Base-by-base conservation (phyloP, 257 asterid species). In the Solanum appendiculatum region DNA sequence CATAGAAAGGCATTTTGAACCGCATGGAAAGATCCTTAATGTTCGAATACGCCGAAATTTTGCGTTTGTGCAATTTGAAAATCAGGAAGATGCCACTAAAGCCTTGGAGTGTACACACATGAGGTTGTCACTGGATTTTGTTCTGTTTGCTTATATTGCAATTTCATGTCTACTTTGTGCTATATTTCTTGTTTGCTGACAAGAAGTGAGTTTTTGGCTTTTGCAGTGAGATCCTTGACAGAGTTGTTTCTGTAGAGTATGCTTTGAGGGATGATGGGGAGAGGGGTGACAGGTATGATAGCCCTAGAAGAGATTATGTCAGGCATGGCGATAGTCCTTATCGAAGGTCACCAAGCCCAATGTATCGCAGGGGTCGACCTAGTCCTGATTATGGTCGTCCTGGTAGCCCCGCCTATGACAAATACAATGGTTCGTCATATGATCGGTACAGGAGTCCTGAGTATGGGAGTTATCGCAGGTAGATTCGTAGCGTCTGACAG, bases 191-290 rank as follows among this genome's bases (percentile, higher is more conserved):
- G 60, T 21, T 66, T 23, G 37, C 88, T 89, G 87, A 88, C 68
- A 12, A 51, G 66, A 80, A 27, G 27, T 44, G 64, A 34, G 18
- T 74, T 12, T 42, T 13, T 46, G 87, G 48, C 66, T 75, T 85
- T 56, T 91, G 91, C 96, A 95, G 99, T 87, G 94, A 95, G 95
- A 84, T 97, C 90, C 90, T 92, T 66, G 98, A 97, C 87, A 92
- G 98, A 90, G 96, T 96, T 51, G 97, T 96, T 29, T 94, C 99
- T 29, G 99, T 96, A 72, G 99, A 96, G 91, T 96, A 95, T 90
- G 98, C 99, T 88, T 72, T 96, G 88, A 95, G 92, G 92, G 98
- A 96, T 90, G 98, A 96, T 84, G 96, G 92, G 68, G 97, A 96
- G 91, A 94, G 91, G 78, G 98, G 92, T 33, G 96, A 92, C 80